Conservation (phyloP, 2,329 filamentous ascomycete genomes). For the Verticillium dahliae region DNA sequence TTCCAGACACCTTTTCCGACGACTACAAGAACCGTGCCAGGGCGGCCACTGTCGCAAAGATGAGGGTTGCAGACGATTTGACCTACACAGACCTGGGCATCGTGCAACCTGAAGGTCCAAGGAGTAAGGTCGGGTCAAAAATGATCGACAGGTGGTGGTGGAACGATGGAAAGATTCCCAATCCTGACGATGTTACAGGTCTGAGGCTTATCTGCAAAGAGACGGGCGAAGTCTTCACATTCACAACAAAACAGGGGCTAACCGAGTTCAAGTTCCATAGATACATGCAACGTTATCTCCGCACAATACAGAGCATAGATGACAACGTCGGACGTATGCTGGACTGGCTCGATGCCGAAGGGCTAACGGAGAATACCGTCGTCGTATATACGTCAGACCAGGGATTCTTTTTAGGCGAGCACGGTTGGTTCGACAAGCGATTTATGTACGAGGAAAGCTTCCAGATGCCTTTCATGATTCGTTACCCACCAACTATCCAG, state of each 20-base stretch:
- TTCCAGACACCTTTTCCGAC: constrained; percentile 46
- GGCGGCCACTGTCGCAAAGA: constrained; percentile 42
- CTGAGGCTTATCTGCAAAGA: constrained; percentile 37
- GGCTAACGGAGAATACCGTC: constrained; percentile 36
- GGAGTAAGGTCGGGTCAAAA: constrained; percentile 17
- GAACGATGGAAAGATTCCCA: constrained; percentile 30
- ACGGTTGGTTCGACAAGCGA: constrained; percentile 52
- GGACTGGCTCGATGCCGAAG: constrained; percentile 35
- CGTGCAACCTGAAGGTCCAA: constrained; percentile 40
- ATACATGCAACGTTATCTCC: constrained; percentile 49
- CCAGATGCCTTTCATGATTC: constrained; percentile 48
- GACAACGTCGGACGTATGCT: constrained; percentile 44
- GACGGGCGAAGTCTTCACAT: constrained; percentile 37
- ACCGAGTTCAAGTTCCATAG: constrained; percentile 49
- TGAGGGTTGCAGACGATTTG: constrained; percentile 42
- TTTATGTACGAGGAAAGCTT: constrained; percentile 53
- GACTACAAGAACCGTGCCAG: constrained; percentile 47
- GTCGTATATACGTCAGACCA: constrained; percentile 50
- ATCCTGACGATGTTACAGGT: constrained; percentile 21
- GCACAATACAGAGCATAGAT: constrained; percentile 44
- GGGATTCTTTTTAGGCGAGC: constrained; percentile 50
- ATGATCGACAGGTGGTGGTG: constrained; percentile 16
- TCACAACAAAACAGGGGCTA: constrained; percentile 31
- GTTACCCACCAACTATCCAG: constrained; percentile 34
- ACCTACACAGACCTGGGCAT: constrained; percentile 43